phyloP scores from a whole-genome alignment of 176 grass and related monocot species.

The Zea mays region Zm-B73-REFERENCE-NAM-5.0 NC_050096.1:21735001-21735500 shows the following conservation, averaged over 20 bases:
- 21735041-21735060: constrained; percentile 30
- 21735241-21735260: neutral
- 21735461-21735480: too few relatives aligned
- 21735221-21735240: neutral
- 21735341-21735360: constrained; percentile 43
- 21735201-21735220: neutral
- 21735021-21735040: constrained; percentile 17
- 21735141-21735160: too few relatives aligned
- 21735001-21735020: constrained; percentile 57
- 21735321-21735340: constrained; percentile 54
- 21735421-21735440: too few relatives aligned
- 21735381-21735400: too few relatives aligned
- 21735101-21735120: constrained; percentile 64
- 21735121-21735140: neutral
- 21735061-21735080: constrained; percentile 39
- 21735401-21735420: too few relatives aligned
- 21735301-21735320: neutral
- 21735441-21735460: too few relatives aligned
- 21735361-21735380: constrained; percentile 5
- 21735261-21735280: neutral
- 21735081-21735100: constrained; percentile 41
- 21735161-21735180: neutral
- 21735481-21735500: too few relatives aligned
- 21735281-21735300: neutral
- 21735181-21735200: neutral